Evolutionary conservation across 2,329 filamentous ascomycete genomes (phyloP).

Genomic region (Daldinia sp.): DNA sequence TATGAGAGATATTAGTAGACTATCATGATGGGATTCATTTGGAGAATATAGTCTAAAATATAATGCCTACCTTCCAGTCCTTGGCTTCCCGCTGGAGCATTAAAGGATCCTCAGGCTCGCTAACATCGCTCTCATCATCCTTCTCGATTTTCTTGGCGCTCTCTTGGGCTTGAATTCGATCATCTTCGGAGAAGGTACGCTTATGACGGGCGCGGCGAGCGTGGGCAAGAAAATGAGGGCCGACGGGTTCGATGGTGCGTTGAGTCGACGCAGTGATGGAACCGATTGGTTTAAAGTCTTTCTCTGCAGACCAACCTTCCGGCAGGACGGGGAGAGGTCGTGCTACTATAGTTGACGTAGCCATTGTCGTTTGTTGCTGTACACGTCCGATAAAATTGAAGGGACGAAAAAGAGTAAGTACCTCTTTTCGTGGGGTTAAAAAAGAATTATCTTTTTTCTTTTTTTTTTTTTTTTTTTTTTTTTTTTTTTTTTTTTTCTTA

Average conservation of each 20-base stretch:
- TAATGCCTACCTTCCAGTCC: slow-evolving; percentile 89
- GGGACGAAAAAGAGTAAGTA: background rate
- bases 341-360: slow-evolving; percentile 69
- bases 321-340: slow-evolving; percentile 81
- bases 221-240: slow-evolving; percentile 97
- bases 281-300: slow-evolving; percentile 89
- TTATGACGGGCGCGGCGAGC: slow-evolving; percentile 95
- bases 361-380: slow-evolving; percentile 64
- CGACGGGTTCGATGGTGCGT: slow-evolving; percentile 94
- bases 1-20: slow-evolving; percentile 26
- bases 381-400: slow-evolving; percentile 2
- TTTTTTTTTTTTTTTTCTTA: slow-evolving; percentile 2
- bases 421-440: slow-evolving; percentile 5
- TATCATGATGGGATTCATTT: background rate
- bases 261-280: slow-evolving; percentile 81
- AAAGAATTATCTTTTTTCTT: slow-evolving; percentile 1
- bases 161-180: slow-evolving; percentile 95
- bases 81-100: slow-evolving; percentile 95
- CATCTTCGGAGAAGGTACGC: slow-evolving; percentile 98
- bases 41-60: slow-evolving; percentile 1
- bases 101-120: slow-evolving; percentile 91
- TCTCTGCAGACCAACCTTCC: slow-evolving; percentile 85
- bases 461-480: background rate
- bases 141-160: slow-evolving; percentile 96
- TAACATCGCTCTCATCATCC: slow-evolving; percentile 89